Base-by-base conservation (phyloP, 1,284 basidiomycete species). In the Pulveroboletus sp. region DNA sequence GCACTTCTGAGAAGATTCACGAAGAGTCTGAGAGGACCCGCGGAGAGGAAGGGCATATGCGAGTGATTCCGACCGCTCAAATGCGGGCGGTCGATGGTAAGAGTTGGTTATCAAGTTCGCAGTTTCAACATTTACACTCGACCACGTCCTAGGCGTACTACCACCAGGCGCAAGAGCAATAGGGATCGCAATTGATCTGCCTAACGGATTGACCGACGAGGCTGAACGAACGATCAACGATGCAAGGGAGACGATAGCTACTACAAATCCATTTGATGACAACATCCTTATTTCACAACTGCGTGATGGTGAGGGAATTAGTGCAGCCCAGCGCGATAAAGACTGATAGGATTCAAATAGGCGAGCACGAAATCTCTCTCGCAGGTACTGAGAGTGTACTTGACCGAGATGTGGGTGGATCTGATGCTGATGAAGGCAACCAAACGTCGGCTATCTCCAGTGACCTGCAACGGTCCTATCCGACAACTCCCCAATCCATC, bases 1-100 rank as follows among this genome's bases (percentile, higher is more conserved):
- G 35, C 1, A 64, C 41, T 2, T 64, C 61, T 3, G 62, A 64
- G 39, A 45, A 11, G 40, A 63, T 61, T 4, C 53, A 32, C 10
- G 32, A 32, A 11, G 32, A 32, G 32, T 32, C 32, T 32, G 32
- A 32, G 32, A 32, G 32, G 32, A 32, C 32, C 10, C 32, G 44
- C 1, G 49, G 53, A 49, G 42, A 48, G 9, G 21, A 33, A 32
- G 4, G 4, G 8, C 19, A 0, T 24, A 1, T 39, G 19, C 36
- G 1, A 29, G 49, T 63, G 4, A 47, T 61, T 37, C 35, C 59
- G 16, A 37, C 15, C 3, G 8, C 46, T 7, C 42, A 35, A 17
- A 35, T 63, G n/a, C 61, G 9, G 42, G 12, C 1, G 2, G 32
- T 43, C 2, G 11, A 47, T 3, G 49, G 58, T 61, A 29, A n/a